Base-by-base conservation (phyloP, 2,329 filamentous ascomycete genomes). In the Fusarium albosuccineum region DNA sequence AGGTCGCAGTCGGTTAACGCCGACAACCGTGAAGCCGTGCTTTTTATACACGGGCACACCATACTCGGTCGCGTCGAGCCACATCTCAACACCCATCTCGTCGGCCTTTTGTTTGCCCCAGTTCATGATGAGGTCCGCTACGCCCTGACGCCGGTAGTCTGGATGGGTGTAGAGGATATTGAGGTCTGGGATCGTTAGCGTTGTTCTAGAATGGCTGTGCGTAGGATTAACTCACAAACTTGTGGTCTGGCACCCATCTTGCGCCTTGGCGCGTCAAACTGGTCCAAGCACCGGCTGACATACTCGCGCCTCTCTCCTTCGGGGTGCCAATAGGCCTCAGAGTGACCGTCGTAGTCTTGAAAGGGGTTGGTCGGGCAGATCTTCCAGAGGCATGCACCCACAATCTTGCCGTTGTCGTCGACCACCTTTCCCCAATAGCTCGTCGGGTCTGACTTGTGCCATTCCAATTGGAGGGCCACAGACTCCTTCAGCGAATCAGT, bases 21-120 rank as follows among this genome's bases (percentile, higher is more conserved):
- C 48, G 29, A 70, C 61, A 1, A 72, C 52, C 1, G 56, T 51
- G 54, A 72, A 70, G 6, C 69, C 67, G n/a, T 72, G 70, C 40
- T 67, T 72, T 22, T 65, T 37, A 30, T 72, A 72, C 4, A 72
- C 64, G 3, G 69, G 65, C 0, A 72, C 63, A 0, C 70, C 70
- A 3, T 62, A 64, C 22, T 70, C 58, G 7, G 69, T 72, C 1
- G 70, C 64, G 41, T 71, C 70, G 0, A 72, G 51, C 70, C 70
- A 72, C 22, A 72, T 67, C 29, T 72, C 70, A 3, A 71, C 63
- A 1, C 67, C 70, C 70, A 72, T 63, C 39, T 71, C 67, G 13
- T 71, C 70, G 14, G 70, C 70, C 9, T 70, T 71, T 14, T 69
- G 41, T 29, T 63, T 72, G 16, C 70, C 70, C 70, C 70, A 72